phyloP scores from a whole-genome alignment of 2,329 filamentous ascomycete species.

The Xylaria sp. region DNA sequence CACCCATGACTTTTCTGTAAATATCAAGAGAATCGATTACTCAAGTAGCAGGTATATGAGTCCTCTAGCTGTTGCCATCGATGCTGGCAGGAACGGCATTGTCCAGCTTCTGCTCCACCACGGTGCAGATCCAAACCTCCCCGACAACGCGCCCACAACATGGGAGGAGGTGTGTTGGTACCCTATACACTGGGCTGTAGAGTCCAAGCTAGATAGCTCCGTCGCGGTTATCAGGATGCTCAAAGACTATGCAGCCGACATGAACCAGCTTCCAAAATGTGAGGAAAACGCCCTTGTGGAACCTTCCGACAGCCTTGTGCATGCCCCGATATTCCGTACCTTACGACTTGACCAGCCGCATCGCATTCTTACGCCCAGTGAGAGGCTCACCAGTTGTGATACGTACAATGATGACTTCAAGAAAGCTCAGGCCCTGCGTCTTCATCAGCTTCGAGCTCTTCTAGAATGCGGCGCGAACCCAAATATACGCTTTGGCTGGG shows the following conservation, averaged over 20 bases:
- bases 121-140: slow-evolving; percentile 14
- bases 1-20: background rate
- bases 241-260: slow-evolving; percentile 1
- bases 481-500: background rate
- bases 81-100: background rate
- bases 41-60: background rate
- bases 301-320: background rate
- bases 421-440: background rate
- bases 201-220: background rate
- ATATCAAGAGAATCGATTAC: background rate
- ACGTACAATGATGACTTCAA: slow-evolving; percentile 12
- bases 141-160: background rate
- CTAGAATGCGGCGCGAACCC: slow-evolving; percentile 14
- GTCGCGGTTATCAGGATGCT: slow-evolving; percentile 17
- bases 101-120: slow-evolving; percentile 17
- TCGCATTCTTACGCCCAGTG: background rate
- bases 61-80: slow-evolving; percentile 10
- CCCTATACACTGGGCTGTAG: slow-evolving; percentile 24
- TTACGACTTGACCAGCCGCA: slow-evolving; percentile 14
- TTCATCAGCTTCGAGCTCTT: slow-evolving; percentile 17
- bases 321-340: slow-evolving; percentile 20
- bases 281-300: too few species aligned
- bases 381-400: background rate
- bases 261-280: slow-evolving; percentile 4
- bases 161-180: background rate